A percentile compares a stretch with the other conserved stretches of the same genome.
Evolutionary conservation across 2,329 filamentous ascomycete genomes (phyloP).

Genomic region (Furcasterigmium furcatum): DNA sequence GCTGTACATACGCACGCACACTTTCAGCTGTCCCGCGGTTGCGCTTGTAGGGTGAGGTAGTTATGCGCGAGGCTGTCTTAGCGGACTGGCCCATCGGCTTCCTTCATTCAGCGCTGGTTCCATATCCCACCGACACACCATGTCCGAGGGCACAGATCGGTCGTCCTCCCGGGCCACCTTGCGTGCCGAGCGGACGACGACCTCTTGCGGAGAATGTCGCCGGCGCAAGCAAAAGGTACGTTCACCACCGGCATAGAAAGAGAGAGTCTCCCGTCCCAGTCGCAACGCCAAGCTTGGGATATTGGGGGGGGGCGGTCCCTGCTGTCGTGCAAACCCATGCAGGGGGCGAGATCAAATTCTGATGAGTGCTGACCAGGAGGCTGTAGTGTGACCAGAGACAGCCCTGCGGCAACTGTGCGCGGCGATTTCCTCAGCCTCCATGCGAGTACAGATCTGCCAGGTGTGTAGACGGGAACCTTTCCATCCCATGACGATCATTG

Average conservation of each 20-base stretch:
- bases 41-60: too few relatives aligned
- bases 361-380: neutral
- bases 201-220: conserved; percentile 48
- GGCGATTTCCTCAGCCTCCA: conserved; percentile 46
- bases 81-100: neutral
- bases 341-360: too few relatives aligned
- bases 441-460: conserved; percentile 40
- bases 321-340: too few relatives aligned
- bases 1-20: too few relatives aligned
- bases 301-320: too few relatives aligned
- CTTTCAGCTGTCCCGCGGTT: too few relatives aligned
- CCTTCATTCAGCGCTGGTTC: neutral
- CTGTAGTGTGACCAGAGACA: conserved; percentile 50
- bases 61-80: neutral
- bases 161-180: conserved; percentile 8
- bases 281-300: too few relatives aligned
- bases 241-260: neutral
- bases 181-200: conserved; percentile 30
- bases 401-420: conserved; percentile 50
- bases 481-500: conserved; percentile 1
- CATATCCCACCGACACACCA: conserved; percentile 10
- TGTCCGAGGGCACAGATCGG: conserved; percentile 31
- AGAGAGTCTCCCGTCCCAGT: too few relatives aligned
- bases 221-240: conserved; percentile 49
- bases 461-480: conserved; percentile 12